phyloP scores from a whole-genome alignment of 345 rosid species.

The Populus alba region DNA sequence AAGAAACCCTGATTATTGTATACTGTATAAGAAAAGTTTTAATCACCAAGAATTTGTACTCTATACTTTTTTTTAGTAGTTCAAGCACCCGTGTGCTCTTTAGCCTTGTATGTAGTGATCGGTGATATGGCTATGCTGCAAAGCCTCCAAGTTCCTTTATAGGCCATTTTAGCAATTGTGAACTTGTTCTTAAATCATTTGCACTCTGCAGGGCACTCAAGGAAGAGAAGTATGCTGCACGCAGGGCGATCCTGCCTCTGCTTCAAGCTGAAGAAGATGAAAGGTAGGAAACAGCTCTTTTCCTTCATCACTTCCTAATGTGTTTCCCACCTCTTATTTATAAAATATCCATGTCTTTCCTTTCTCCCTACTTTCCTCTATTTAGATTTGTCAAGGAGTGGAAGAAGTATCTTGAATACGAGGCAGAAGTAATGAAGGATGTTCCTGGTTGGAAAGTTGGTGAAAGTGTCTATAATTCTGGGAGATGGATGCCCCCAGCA shows the following conservation, averaged over 20 bases:
- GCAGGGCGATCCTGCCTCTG: constrained; percentile 76
- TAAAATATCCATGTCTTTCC: neutral
- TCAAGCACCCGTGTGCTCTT: neutral
- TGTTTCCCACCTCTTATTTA: neutral
- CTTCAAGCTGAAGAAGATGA: constrained; percentile 99
- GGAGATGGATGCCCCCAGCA: constrained; percentile 99
- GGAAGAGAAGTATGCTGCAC: constrained; percentile 93
- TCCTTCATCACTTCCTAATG: neutral
- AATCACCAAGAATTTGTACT: neutral
- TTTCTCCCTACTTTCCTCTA: neutral
- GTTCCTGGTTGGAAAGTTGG: constrained; percentile 99
- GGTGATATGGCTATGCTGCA: neutral
- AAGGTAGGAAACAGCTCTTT: constrained; percentile 42
- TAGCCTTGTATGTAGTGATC: neutral
- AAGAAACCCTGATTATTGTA: neutral
- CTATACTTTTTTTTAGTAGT: neutral
- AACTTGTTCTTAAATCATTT: neutral
- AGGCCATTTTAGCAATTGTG: neutral
- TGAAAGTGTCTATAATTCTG: constrained; percentile 87
- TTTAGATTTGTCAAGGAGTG: constrained; percentile 89
- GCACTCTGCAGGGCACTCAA: constrained; percentile 68
- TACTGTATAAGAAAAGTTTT: neutral
- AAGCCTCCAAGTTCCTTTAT: neutral
- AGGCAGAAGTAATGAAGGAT: constrained; percentile 99
- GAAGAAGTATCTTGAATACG: constrained; percentile 93